Base-by-base conservation (phyloP, 2,329 filamentous ascomycete genomes). In the Cercospora janseana region DNA sequence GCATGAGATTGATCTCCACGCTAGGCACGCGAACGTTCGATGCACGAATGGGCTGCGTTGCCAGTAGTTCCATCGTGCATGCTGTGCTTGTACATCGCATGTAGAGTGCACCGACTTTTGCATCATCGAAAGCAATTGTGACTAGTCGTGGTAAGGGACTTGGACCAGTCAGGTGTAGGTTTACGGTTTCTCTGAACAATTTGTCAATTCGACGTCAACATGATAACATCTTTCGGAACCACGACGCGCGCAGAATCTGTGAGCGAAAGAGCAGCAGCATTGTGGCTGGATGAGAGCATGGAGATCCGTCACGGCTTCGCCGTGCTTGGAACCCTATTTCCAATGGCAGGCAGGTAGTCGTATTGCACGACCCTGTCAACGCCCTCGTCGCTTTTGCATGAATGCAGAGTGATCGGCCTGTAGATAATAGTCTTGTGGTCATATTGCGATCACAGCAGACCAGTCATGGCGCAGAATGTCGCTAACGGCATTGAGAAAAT, bases 121-220 rank as follows among this genome's bases (percentile, higher is more conserved):
- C 31, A 37, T 34, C 44, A 38, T 38, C 18, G 44, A 46, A 38
- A 10, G 18, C 18, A 38, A 21, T 18, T 37, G 34, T 23, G 34
- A 38, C 18, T 12, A 38, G 34, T 38, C 34, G 34, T 13, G 6
- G 4, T 38, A 38, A 21, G n/a, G 34, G 34, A 4, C 34, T 10
- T 23, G 34, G 31, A n/a, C n/a, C 20, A 18, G 31, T 34, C 31
- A 34, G 31, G 18, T 26, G 29, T 26, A 37, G 43, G 29, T 37
- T 37, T 13, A 16, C 5, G 15, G 23, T 28, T 16, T 18, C 21
- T 13, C 20, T 35, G 31, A 32, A 16, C 16, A 18, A 8, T 10
- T 27, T 32, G 21, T 38, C 44, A 37, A 21, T 24, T 9, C 20
- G 23, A 46, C 44, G 44, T 46, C 44, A 46, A 46, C 21, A 46